phyloP scores from a whole-genome alignment of 257 asterid species.

The Coffea eugenioides region DNA sequence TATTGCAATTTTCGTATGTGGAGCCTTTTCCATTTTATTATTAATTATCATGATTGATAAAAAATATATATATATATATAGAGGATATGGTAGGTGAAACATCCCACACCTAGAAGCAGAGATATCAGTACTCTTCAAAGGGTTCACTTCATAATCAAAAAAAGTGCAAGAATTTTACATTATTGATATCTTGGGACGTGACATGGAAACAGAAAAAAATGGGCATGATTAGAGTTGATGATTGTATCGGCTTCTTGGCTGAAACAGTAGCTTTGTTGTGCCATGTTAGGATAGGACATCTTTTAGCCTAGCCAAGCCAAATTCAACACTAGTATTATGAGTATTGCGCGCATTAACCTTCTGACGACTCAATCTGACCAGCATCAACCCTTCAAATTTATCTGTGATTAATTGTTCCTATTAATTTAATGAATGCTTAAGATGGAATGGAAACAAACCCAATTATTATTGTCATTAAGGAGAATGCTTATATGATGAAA shows the following conservation, averaged over 20 bases:
- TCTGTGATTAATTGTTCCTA: background rate
- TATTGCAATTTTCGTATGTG: too few relatives aligned
- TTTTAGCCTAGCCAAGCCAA: constrained; percentile 4
- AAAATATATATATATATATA: too few relatives aligned
- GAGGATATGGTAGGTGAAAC: too few relatives aligned
- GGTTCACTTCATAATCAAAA: too few relatives aligned
- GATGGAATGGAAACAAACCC: background rate
- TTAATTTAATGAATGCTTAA: background rate
- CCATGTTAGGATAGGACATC: background rate
- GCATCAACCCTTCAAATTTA: background rate
- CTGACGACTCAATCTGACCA: background rate
- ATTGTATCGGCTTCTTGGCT: constrained; percentile 11
- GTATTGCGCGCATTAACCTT: background rate
- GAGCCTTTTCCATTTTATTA: too few relatives aligned
- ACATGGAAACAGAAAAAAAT: background rate
- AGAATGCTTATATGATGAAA: background rate
- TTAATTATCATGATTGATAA: too few relatives aligned
- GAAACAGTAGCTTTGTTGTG: background rate
- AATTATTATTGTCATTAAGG: background rate
- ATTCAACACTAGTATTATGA: background rate
- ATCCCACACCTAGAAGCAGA: too few relatives aligned
- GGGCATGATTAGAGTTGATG: background rate
- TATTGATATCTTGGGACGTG: too few relatives aligned
- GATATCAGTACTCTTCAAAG: too few relatives aligned
- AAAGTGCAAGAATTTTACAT: too few relatives aligned